These are phyloP conservation scores for Colletotrichum spaethianum DNA, from an alignment of 2,329 filamentous ascomycete genomes.

Conservation along the genomic window DNA sequence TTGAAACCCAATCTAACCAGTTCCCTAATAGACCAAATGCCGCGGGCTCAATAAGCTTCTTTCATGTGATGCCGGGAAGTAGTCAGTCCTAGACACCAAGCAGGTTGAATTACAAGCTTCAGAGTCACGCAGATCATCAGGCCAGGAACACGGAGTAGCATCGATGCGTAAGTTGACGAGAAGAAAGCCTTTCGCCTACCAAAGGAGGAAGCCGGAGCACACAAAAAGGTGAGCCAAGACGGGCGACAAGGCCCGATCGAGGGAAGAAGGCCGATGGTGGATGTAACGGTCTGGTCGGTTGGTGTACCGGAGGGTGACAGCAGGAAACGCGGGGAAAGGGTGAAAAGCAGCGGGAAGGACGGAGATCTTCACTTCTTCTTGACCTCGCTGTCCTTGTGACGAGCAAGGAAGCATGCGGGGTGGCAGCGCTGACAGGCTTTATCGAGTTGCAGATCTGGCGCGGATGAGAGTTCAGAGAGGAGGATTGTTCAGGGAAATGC, in stretches of 20 bases:
- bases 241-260: constrained; percentile 9
- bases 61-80: constrained; percentile 25
- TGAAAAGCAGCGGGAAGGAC: background rate
- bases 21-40: background rate
- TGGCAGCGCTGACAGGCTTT: background rate
- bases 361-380: constrained; percentile 13
- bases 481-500: background rate
- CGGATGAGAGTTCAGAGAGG: background rate
- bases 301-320: background rate
- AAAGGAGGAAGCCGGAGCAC: background rate
- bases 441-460: background rate
- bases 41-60: constrained; percentile 4
- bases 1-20: background rate
- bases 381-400: background rate
- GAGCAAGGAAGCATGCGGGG: background rate
- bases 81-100: background rate
- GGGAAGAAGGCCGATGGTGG: background rate
- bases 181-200: background rate
- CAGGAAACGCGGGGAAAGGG: background rate
- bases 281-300: constrained; percentile 4
- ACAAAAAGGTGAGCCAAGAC: constrained; percentile 21
- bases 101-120: background rate
- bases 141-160: constrained; percentile 21
- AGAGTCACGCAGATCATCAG: constrained; percentile 16
- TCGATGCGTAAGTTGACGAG: background rate